Base-by-base conservation (phyloP, 768 basidiomycete species). In the Lactarius psammicola region DNA sequence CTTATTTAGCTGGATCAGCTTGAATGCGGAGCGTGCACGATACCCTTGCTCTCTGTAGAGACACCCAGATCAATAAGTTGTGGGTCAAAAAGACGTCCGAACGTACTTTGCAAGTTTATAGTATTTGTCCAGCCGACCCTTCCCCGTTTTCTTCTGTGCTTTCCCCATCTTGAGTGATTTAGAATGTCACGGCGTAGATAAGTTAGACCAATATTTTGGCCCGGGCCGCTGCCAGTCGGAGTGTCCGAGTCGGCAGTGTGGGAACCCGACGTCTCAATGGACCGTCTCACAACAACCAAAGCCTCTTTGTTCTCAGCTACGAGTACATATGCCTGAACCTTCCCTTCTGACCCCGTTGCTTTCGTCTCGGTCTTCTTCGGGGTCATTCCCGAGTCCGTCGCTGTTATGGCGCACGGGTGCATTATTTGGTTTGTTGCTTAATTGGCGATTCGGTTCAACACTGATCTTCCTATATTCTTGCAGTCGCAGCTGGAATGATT, bases 1-100 rank as follows among this genome's bases (percentile, higher is more conserved):
- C 76, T 96, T 95, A 82, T 99, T 98, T 67, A 99, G 80, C 77
- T 99, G 97, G 65, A 99, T 94, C 65, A 99, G 85, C 78, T 99
- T 99, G 88, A 96, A 96, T 2, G 97, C 97, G 18, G 97, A 99
- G 82, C 97, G 97, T 71, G 97, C 97, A 68, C 97, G 92, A 76
- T 95, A 99, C 67, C 97, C 97, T 81, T 99, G 97, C 80, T 98
- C 96, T 78, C 95, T 98, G 74, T 3, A 33, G 4, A 11, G 60
- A 36, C 23, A 30, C 40, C 62, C 2, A 34, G 4, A 17, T 59
- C 67, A 49, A 44, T 20, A 18, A n/a, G 1, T 60, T 26, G 42
- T 67, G 38, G 64, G 67, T 31, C 69, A 26, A 28, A 66, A 33
- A 33, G 36, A 15, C 68, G 44, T 31, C 31, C 58, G 42, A 62